Evolutionary conservation across 139 green algal species (phyloP).

Genomic region (Limnomonas spitsbergensis): DNA sequence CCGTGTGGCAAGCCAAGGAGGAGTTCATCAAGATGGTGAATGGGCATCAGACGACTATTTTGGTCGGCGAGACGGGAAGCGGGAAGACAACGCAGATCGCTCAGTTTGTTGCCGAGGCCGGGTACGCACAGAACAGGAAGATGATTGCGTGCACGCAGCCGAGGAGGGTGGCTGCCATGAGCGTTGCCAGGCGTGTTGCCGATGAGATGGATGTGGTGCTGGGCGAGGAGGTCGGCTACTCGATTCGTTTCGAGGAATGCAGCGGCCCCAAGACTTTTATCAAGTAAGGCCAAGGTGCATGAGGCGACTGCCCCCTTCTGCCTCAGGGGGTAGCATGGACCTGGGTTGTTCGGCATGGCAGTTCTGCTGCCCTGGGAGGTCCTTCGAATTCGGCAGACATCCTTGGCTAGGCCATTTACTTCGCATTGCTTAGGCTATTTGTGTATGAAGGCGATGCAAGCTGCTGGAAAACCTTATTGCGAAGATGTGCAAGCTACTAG

Average conservation of each 20-base stretch:
- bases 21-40: conserved; percentile 93
- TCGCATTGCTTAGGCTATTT: no score
- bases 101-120: conserved; percentile 91
- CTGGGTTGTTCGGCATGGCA: no score
- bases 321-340: no score
- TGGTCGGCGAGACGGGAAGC: conserved; percentile 95
- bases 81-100: conserved; percentile 99
- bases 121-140: conserved; percentile 70
- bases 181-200: conserved; percentile 91
- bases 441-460: no score
- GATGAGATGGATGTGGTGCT: conserved; percentile 88
- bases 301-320: no score
- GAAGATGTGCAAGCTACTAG: no score
- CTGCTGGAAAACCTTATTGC: no score
- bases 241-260: conserved; percentile 97
- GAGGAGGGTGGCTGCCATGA: conserved; percentile 92
- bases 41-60: conserved; percentile 87
- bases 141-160: conserved; percentile 86
- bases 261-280: conserved; percentile 87
- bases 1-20: conserved; percentile 92
- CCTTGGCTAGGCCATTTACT: no score
- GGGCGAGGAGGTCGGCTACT: conserved; percentile 90
- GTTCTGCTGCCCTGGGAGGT: no score
- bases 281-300: conserved; percentile 62
- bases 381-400: no score